Percentiles rank a stretch among this genome's conserved stretches.
Evolutionary conservation across 2,329 filamentous ascomycete species (phyloP).

Genomic region (Fusarium napiforme): DNA sequence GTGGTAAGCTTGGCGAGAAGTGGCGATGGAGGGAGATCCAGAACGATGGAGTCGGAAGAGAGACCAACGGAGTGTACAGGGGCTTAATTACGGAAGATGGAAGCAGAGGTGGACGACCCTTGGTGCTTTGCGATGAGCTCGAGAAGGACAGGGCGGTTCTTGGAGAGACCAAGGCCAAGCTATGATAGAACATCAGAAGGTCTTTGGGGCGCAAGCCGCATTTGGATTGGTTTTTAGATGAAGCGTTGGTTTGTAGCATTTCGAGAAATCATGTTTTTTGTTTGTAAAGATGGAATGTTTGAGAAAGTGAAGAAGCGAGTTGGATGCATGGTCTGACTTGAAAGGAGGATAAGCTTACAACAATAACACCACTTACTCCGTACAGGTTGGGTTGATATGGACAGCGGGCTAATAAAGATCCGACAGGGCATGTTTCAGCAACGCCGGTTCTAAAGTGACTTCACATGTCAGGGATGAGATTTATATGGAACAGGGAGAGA

Average conservation of each 20-base stretch:
- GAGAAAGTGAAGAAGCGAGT: neutral
- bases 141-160: slow-evolving; percentile 40
- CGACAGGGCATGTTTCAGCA: slow-evolving; percentile 16
- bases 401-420: slow-evolving; percentile 31
- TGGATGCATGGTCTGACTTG: slow-evolving; percentile 4
- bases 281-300: neutral
- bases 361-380: neutral
- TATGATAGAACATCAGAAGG: slow-evolving; percentile 39
- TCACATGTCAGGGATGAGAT: neutral
- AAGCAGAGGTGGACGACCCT: slow-evolving; percentile 59
- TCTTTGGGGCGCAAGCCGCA: neutral
- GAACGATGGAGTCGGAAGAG: slow-evolving; percentile 48
- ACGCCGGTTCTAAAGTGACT: neutral
- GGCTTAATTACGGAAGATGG: slow-evolving; percentile 64
- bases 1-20: slow-evolving; percentile 64
- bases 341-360: slow-evolving; percentile 14
- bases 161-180: slow-evolving; percentile 38
- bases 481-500: neutral
- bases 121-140: slow-evolving; percentile 59
- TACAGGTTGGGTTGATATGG: slow-evolving; percentile 5
- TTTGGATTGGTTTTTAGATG: slow-evolving; percentile 11
- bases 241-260: slow-evolving; percentile 27
- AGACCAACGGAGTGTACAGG: slow-evolving; percentile 51
- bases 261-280: slow-evolving; percentile 12
- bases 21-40: slow-evolving; percentile 73